These are phyloP conservation scores for Rhodotorula sp. DNA, from an alignment of 1,284 basidiomycete species.

Conservation along the genomic window DNA sequence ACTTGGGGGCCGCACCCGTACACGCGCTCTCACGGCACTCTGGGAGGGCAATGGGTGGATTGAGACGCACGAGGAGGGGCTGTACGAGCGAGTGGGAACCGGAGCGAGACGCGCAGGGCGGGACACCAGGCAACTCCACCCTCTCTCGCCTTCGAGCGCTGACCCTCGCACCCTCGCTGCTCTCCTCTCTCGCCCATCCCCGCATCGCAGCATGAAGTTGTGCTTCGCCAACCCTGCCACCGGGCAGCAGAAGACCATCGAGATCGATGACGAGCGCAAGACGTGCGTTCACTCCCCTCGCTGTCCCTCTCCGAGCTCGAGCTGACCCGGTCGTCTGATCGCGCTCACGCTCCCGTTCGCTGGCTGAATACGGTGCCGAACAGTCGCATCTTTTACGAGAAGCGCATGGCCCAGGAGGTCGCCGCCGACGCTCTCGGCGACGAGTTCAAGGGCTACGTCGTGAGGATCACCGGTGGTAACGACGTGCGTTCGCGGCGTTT, in stretches of 20 bases:
- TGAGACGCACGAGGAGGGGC: background rate
- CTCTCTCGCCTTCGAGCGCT: background rate
- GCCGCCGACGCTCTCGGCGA: constrained; percentile 86
- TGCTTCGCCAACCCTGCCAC: constrained; percentile 94
- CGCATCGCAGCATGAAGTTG: constrained; percentile 71
- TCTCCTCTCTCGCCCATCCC: background rate
- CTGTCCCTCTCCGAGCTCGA: background rate
- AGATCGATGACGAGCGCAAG: constrained; percentile 88
- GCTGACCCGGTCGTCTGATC: background rate
- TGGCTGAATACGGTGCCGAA: too few species aligned
- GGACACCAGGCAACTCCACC: background rate
- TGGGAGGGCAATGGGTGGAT: background rate
- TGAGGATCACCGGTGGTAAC: constrained; percentile 95
- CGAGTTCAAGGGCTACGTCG: constrained; percentile 96
- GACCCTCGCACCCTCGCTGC: constrained; percentile 2
- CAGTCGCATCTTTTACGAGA: constrained; percentile 45
- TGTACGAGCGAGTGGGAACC: background rate
- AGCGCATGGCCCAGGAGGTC: constrained; percentile 90
- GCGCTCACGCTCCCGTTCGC: too few species aligned
- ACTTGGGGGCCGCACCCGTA: background rate
- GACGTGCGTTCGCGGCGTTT: constrained; percentile 57
- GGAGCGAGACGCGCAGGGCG: background rate
- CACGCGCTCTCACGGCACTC: background rate
- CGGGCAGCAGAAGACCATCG: constrained; percentile 94
- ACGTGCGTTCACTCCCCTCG: constrained; percentile 59